phyloP scores from a whole-genome alignment of 768 basidiomycete genomes.

The Termitomyces sp. region DNA sequence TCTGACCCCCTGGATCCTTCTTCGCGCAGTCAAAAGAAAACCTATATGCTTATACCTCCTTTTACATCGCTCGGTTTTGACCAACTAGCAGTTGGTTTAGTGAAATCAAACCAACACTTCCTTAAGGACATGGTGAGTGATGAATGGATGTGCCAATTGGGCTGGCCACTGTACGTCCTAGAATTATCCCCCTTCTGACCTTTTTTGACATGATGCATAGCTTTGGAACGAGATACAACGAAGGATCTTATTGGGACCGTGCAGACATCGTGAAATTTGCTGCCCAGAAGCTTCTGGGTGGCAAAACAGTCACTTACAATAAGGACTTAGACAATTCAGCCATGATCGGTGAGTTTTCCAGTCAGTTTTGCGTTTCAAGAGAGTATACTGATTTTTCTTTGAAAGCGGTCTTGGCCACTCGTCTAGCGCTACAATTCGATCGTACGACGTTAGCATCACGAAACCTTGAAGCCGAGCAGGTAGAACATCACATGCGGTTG shows the following conservation, averaged over 20 bases:
- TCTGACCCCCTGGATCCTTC: neutral
- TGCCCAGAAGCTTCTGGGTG: neutral
- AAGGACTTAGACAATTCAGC: neutral
- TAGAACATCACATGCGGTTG: neutral
- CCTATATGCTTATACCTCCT: neutral
- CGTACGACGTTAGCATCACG: neutral
- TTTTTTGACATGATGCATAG: neutral
- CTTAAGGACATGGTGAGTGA: neutral
- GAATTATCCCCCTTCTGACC: neutral
- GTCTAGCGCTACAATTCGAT: neutral
- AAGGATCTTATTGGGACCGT: neutral
- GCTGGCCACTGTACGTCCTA: neutral
- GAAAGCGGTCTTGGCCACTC: neutral
- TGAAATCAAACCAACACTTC: neutral
- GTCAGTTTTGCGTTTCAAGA: neutral
- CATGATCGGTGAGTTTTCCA: neutral
- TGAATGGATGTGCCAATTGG: neutral
- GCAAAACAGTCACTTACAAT: neutral
- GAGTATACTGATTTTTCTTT: neutral
- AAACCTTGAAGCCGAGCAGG: neutral
- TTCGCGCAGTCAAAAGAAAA: accelerated
- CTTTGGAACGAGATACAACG: neutral
- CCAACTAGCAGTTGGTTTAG: neutral
- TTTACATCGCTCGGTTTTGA: neutral
- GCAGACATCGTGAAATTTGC: neutral